Conservation (phyloP, 305 asterid genomes). For the Ilex paraguariensis region DNA sequence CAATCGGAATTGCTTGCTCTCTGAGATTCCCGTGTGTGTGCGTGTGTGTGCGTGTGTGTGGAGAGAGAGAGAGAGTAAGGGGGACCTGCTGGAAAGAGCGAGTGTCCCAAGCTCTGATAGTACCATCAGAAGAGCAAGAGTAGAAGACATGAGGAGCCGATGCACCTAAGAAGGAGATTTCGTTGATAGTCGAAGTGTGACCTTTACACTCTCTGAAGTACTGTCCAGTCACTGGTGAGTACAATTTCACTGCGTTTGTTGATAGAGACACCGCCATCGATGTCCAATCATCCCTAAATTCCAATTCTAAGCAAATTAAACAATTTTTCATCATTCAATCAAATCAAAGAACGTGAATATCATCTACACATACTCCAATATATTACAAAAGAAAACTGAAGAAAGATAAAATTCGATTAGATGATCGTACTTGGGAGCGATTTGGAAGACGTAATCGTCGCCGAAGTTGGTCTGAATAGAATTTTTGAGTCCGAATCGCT, state of each 20-base stretch:
- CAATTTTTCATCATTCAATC: too few species aligned
- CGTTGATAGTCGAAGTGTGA: constrained; percentile 69
- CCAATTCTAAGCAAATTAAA: background rate
- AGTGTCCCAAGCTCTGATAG: constrained; percentile 94
- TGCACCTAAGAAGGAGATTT: constrained; percentile 54
- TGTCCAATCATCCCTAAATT: constrained; percentile 71
- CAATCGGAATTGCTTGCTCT: background rate
- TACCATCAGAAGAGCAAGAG: constrained; percentile 80
- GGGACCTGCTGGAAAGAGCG: constrained; percentile 78
- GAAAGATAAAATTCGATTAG: too few species aligned
- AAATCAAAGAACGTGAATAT: too few species aligned
- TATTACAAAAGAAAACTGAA: too few species aligned
- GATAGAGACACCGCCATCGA: constrained; percentile 93
- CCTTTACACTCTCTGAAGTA: constrained; percentile 75
- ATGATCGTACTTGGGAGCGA: constrained; percentile 50
- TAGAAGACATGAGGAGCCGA: constrained; percentile 60
- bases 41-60: too few species aligned
- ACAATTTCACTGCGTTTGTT: constrained; percentile 73
- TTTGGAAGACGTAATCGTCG: constrained; percentile 86
- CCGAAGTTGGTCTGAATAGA: constrained; percentile 83
- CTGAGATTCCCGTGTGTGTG: too few species aligned
- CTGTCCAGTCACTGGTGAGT: constrained; percentile 81
- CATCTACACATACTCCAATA: too few species aligned
- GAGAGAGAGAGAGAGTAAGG: background rate
- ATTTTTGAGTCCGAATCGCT: constrained; percentile 71